phyloP scores from a whole-genome alignment of 1,284 basidiomycete genomes.

The Cryptococcus sp. region DNA sequence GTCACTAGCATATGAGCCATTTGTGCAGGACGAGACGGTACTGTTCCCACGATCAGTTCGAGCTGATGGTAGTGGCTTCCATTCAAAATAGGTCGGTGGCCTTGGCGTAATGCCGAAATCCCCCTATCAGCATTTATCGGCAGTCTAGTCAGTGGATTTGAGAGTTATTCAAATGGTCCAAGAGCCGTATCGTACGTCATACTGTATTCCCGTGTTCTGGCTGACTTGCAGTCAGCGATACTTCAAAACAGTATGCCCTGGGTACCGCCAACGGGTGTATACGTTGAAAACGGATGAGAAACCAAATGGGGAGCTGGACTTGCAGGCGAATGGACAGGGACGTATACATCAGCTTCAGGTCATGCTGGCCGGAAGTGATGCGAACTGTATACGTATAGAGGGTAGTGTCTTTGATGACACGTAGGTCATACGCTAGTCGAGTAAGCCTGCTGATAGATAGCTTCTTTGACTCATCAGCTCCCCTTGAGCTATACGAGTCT shows the following conservation, averaged over 20 bases:
- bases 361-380: constrained; percentile 26
- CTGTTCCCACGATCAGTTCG: neutral
- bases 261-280: constrained; percentile 17
- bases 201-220: neutral
- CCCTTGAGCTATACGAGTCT: constrained; percentile 33
- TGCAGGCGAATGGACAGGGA: constrained; percentile 24
- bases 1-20: constrained; percentile 40
- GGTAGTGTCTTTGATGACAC: constrained; percentile 42
- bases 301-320: constrained; percentile 26
- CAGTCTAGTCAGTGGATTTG: constrained; percentile 40
- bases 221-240: constrained; percentile 17
- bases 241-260: constrained; percentile 24
- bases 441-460: constrained; percentile 9
- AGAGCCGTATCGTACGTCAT: constrained; percentile 40
- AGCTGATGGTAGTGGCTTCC: constrained; percentile 19
- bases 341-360: constrained; percentile 32
- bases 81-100: constrained; percentile 25
- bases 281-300: constrained; percentile 18
- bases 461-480: constrained; percentile 40
- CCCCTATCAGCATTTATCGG: constrained; percentile 41
- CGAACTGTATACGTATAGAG: constrained; percentile 35
- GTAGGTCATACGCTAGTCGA: constrained; percentile 12
- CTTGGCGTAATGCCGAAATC: constrained; percentile 37
- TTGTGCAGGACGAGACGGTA: constrained; percentile 36
- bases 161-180: constrained; percentile 30